Evolutionary conservation across 2,329 filamentous ascomycete genomes (phyloP).

Genomic region (Fusarium tricinctum): DNA sequence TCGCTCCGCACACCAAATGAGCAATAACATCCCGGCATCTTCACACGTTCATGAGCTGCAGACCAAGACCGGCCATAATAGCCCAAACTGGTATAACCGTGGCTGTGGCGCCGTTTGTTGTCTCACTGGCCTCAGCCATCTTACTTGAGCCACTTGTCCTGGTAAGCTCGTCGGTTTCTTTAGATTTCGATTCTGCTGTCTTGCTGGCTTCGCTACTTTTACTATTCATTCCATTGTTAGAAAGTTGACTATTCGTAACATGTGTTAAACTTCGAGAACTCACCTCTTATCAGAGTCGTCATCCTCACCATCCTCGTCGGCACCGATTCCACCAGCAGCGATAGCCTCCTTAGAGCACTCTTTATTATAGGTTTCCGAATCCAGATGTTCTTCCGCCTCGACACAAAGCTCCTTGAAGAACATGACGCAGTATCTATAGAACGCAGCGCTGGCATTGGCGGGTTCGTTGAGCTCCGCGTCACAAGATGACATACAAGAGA

Average conservation of each 20-base stretch:
- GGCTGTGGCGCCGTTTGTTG: background rate
- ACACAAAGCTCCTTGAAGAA: background rate
- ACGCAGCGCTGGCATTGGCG: background rate
- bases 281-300: background rate
- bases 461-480: background rate
- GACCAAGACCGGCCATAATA: background rate
- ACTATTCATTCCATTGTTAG: too few species aligned
- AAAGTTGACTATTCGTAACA: too few species aligned
- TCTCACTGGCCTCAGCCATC: background rate
- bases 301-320: background rate
- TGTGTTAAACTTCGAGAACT: background rate
- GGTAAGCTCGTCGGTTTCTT: too few species aligned
- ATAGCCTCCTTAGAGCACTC: slow-evolving; percentile 4
- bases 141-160: background rate
- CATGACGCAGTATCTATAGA: background rate
- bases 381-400: background rate
- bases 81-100: background rate
- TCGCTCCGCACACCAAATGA: too few species aligned
- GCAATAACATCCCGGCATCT: too few species aligned
- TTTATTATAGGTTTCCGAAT: background rate
- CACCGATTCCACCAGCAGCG: background rate
- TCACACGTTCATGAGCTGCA: slow-evolving; percentile 3
- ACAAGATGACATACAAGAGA: background rate
- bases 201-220: background rate
- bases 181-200: too few species aligned